Conservation (phyloP, 352 stramenopile species). For the Globisporangium cederbergense region DNA sequence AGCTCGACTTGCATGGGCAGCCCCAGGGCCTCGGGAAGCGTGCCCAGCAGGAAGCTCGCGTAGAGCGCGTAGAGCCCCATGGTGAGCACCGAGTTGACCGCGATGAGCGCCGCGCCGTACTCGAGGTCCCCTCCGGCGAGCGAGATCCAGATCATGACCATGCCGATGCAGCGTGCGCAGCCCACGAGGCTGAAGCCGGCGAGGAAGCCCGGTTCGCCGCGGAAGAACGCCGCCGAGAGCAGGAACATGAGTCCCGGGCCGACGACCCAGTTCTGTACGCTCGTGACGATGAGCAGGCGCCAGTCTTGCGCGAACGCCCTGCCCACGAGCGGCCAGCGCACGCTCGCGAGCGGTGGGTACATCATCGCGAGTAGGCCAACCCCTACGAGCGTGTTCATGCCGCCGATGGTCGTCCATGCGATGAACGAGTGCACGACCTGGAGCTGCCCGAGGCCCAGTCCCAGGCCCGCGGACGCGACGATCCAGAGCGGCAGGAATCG, state of each 20-base stretch:
- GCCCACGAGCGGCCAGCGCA: conserved; percentile 47
- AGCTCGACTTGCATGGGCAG: conserved; percentile 28
- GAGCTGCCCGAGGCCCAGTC: conserved; percentile 45
- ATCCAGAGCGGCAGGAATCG: conserved; percentile 66
- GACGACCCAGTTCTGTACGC: conserved; percentile 59
- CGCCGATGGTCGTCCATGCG: conserved; percentile 38
- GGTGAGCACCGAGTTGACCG: conserved; percentile 63
- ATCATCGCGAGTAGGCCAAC: conserved; percentile 58
- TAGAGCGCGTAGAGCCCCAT: conserved; percentile 66
- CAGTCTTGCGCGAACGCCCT: conserved; percentile 37
- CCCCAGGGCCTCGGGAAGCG: conserved; percentile 35
- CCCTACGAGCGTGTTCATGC: conserved; percentile 53
- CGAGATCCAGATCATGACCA: conserved; percentile 83
- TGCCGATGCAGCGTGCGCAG: conserved; percentile 69
- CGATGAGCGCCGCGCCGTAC: conserved; percentile 66
- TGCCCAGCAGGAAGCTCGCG: conserved; percentile 45
- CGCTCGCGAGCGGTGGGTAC: conserved; percentile 55
- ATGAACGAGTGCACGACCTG: conserved; percentile 35
- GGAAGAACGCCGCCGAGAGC: conserved; percentile 48
- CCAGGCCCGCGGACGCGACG: conserved; percentile 32
- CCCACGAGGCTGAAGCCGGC: conserved; percentile 67
- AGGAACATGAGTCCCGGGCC: conserved; percentile 56
- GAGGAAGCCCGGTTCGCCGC: conserved; percentile 44
- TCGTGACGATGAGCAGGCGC: conserved; percentile 47
- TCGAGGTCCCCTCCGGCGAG: conserved; percentile 59